A percentile compares a stretch with the other conserved stretches of the same genome.
These are phyloP conservation scores for Hypoxylon sp. DNA, from an alignment of 2,329 filamentous ascomycete species.

Conservation along the genomic window DNA sequence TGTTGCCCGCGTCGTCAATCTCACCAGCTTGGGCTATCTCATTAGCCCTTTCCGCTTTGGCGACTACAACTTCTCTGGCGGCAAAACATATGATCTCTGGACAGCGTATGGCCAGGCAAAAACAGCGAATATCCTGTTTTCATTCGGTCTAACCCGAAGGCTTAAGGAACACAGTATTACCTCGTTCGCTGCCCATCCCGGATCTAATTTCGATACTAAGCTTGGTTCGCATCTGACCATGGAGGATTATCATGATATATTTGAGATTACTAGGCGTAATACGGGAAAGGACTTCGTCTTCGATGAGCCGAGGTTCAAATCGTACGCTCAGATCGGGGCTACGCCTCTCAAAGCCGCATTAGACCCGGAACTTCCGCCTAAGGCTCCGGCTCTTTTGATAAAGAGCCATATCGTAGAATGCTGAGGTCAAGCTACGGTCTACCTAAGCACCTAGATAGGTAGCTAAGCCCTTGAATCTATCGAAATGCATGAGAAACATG, in stretches of 20 bases:
- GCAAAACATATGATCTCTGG: constrained; percentile 59
- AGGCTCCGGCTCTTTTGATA: constrained; percentile 58
- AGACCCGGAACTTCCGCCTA: constrained; percentile 56
- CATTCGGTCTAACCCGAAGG: constrained; percentile 55
- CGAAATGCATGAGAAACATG: background rate
- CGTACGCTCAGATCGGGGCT: constrained; percentile 57
- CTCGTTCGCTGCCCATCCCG: constrained; percentile 57
- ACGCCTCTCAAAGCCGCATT: constrained; percentile 61
- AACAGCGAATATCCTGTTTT: constrained; percentile 63
- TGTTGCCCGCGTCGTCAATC: constrained; percentile 59
- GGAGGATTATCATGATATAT: constrained; percentile 47
- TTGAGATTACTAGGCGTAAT: constrained; percentile 49
- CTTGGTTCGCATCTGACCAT: constrained; percentile 50
- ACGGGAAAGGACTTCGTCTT: constrained; percentile 41
- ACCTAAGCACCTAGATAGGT: no score
- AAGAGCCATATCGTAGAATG: constrained; percentile 59
- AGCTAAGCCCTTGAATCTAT: no score
- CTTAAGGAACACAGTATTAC: constrained; percentile 52
- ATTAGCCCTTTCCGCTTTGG: constrained; percentile 60
- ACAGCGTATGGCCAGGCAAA: constrained; percentile 64
- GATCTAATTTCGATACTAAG: constrained; percentile 51
- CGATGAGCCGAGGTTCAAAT: constrained; percentile 55
- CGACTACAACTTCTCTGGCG: constrained; percentile 59
- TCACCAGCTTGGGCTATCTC: constrained; percentile 59
- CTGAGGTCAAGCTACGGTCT: background rate